These are phyloP conservation scores for Globisporangium uncinulatum DNA, from an alignment of 352 stramenopile genomes.

Conservation along the genomic window DNA sequence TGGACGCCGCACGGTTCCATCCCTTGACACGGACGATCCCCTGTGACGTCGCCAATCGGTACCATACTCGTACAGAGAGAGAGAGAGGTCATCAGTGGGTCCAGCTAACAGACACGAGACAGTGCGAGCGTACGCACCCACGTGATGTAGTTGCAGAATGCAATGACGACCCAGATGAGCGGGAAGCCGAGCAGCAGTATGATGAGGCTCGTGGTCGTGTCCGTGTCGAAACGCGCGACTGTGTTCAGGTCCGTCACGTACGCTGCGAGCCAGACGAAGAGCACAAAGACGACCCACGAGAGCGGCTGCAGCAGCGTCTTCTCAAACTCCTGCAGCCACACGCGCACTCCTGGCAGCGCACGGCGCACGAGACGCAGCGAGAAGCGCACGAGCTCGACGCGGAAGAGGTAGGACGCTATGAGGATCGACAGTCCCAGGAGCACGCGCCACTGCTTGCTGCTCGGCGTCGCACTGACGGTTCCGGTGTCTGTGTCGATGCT, in stretches of 20 bases:
- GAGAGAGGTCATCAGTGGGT: too few species aligned
- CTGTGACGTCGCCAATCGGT: conserved; percentile 12
- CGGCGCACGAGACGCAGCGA: conserved; percentile 61
- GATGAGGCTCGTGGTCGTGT: conserved; percentile 45
- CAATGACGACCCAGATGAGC: conserved; percentile 79
- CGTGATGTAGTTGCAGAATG: conserved; percentile 76
- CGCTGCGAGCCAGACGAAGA: conserved; percentile 59
- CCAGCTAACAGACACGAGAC: background rate
- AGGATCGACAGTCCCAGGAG: conserved; percentile 74
- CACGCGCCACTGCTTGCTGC: conserved; percentile 66
- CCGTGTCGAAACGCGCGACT: conserved; percentile 33
- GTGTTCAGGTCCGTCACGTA: conserved; percentile 60
- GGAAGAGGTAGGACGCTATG: conserved; percentile 58
- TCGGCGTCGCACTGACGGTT: conserved; percentile 13
- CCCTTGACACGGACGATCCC: conserved; percentile 76
- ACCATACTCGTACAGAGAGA: background rate
- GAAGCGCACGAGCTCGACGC: conserved; percentile 73
- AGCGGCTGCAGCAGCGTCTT: conserved; percentile 71
- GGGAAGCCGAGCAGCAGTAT: conserved; percentile 60
- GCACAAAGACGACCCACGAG: conserved; percentile 78
- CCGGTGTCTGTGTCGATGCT: background rate
- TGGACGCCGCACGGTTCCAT: conserved; percentile 63
- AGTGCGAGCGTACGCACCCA: conserved; percentile 32
- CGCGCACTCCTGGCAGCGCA: conserved; percentile 42
- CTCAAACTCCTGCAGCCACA: conserved; percentile 84